Evolutionary conservation across 352 stramenopile genomes (phyloP), one percentile per base, ranked within the genome.

Genomic region (Phytophthora hibernalis): DNA sequence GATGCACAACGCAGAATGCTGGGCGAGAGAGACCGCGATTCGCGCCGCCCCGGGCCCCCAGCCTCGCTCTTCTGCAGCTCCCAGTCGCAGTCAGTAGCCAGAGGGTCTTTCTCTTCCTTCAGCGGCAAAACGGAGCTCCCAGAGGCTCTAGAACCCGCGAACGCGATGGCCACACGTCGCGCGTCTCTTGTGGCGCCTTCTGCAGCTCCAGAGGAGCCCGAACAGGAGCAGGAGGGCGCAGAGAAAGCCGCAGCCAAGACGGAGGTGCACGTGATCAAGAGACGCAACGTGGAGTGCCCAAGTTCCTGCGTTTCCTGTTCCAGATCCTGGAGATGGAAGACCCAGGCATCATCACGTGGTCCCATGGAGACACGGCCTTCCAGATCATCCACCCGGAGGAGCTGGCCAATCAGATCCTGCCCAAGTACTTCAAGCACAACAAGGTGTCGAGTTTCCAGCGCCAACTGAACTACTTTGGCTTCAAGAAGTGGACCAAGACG

Each of bases 401-500:
- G n/a, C 68, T 92, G 13, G 79, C 83, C 4, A 63, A 68, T 38
- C 55, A 70, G 55, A 88, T 91, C 30, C 60, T 93, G 31, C 82
- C 85, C 20, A 82, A 80, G 31, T 93, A 92, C 54, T 92, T 92
- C 54, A 92, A 90, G 54, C 83, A 92, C 70, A 90, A 90, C 72
- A 92, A 92, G 65, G 82, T 92, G 0, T 89, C 83, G 49, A 90
- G 82, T 54, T 92, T 92, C 64, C 83, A 92, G 74, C 58, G 83
- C 16, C 83, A 92, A 65, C 64, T 92, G 38, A 92, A 92, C 65
- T 92, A 92, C 65, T 92, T 92, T 77, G 83, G 83, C 15, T 92
- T 92, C 49, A 91, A 92, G 50, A 92, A 92, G 59, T 90, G 82
- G 83, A 92, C 82, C 58, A 92, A 92, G 65, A 92, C 82, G 13